These are phyloP conservation scores for Candida labiduridarum DNA, from an alignment of 1,139 yeast genomes.

Conservation along the genomic window DNA sequence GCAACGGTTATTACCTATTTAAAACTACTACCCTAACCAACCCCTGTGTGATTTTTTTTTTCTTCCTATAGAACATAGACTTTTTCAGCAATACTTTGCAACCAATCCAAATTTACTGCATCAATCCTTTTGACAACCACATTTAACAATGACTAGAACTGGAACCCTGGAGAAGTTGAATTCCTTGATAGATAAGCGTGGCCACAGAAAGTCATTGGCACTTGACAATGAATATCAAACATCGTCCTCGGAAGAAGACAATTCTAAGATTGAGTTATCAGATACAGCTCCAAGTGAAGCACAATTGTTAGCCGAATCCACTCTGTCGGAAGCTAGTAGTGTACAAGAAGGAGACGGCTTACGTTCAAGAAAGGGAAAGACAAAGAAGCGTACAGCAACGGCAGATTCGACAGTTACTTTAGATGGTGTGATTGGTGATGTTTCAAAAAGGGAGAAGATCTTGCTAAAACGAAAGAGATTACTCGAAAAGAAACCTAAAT, in stretches of 20 bases:
- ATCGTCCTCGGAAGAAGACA: conserved; percentile 10
- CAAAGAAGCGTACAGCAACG: neutral
- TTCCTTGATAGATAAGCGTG: conserved; percentile 17
- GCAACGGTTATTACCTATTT: neutral
- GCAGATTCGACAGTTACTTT: conserved; percentile 5
- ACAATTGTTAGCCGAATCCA: neutral
- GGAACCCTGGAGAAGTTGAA: conserved; percentile 19
- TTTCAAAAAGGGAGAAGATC: conserved; percentile 11
- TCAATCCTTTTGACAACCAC: neutral
- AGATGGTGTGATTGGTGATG: conserved; percentile 10
- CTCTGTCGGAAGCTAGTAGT: neutral
- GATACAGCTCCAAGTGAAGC: neutral
- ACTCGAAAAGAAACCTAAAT: conserved; percentile 6
- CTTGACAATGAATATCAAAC: conserved; percentile 21
- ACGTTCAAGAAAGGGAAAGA: conserved; percentile 1
- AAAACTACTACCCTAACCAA: neutral
- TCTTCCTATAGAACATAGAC: neutral
- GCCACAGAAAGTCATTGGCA: conserved; percentile 20
- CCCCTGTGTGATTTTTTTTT: neutral
- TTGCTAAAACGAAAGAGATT: conserved; percentile 10
- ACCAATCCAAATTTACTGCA: neutral
- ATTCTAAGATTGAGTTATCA: neutral
- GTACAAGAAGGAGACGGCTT: neutral
- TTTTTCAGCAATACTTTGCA: conserved; percentile 1
- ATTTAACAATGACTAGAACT: conserved; percentile 10